Evolutionary conservation across 805 yeast species (phyloP), one percentile per base, ranked within the genome.

Genomic region (Starmerella potacharoeniae): DNA sequence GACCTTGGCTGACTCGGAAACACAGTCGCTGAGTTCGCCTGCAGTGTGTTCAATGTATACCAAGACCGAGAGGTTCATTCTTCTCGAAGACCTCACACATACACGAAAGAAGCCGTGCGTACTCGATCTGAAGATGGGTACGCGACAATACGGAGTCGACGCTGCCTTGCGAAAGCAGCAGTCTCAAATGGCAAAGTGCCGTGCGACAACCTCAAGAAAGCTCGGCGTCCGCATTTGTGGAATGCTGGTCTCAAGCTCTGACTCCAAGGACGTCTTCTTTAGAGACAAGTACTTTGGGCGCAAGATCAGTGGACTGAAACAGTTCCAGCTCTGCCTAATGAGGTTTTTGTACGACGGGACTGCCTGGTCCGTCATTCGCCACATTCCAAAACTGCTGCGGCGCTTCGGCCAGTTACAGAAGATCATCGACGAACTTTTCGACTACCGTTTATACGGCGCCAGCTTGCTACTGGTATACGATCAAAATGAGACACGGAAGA

Each of bases 111-210:
- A 78, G 60, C 97, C 98, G 0, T 90, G 96, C 66, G 97, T 91
- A 0, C 72, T 93, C 50, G 99, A 93, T 70, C 74, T 93, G 63
- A 93, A 93, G 67, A 93, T 93, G 97, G 99, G 99, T 0, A 91
- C 99, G 0, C 76, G 99, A 56, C 99, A 93, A 69, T 93, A 93
- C 65, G 98, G 99, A 9, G 84, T 91, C n/a, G 95, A 89, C 60
- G 97, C 97, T 0, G 75, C 76, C 6, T 68, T 71, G 13, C 71
- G 80, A 49, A 93, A 93, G 69, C 84, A 82, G 65, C 66, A 71
- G 49, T 86, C 96, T 0, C 98, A 93, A 71, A 71, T 86, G 36
- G 75, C 75, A 53, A 93, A 93, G 69, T 93, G 99, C 69, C 71
- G 76, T 3, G 70, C 74, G 54, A 91, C 97, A 0, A 91, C 97